phyloP scores from a whole-genome alignment of 2,329 filamentous ascomycete genomes.

The Ilyonectria mors-panacis region DNA sequence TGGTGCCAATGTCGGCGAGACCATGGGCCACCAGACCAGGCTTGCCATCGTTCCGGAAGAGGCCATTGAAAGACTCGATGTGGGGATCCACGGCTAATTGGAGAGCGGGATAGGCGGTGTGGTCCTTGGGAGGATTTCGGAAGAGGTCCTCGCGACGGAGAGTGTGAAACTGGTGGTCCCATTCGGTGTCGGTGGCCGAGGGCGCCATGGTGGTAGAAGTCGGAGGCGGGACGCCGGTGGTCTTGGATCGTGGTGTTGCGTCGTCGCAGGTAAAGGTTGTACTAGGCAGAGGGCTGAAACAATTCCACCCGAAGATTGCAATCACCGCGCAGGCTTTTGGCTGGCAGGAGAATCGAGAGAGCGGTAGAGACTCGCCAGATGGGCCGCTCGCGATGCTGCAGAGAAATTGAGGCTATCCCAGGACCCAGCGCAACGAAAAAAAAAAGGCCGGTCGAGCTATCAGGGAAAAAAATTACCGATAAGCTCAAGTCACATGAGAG shows the following conservation, averaged over 20 bases:
- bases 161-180: constrained; percentile 90
- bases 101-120: constrained; percentile 88
- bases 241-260: constrained; percentile 16
- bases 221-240: constrained; percentile 17
- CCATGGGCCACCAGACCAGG: constrained; percentile 76
- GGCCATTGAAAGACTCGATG: constrained; percentile 93
- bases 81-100: constrained; percentile 91
- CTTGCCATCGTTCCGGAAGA: constrained; percentile 81
- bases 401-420: constrained; percentile 49
- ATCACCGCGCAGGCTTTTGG: constrained; percentile 20
- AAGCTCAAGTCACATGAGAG: constrained; percentile 44
- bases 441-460: constrained; percentile 40
- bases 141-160: constrained; percentile 91
- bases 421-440: constrained; percentile 35
- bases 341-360: constrained; percentile 26
- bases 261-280: constrained; percentile 4
- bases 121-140: constrained; percentile 87
- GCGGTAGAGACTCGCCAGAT: constrained; percentile 35
- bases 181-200: constrained; percentile 75
- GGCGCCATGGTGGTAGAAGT: constrained; percentile 65
- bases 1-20: constrained; percentile 90
- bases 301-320: constrained; percentile 7
- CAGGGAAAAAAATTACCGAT: constrained; percentile 50
- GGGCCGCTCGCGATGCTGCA: constrained; percentile 40
- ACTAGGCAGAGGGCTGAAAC: constrained; percentile 5